Evolutionary conservation across 2,329 filamentous ascomycete genomes (phyloP).

Genomic region (Phialocephala sp.): DNA sequence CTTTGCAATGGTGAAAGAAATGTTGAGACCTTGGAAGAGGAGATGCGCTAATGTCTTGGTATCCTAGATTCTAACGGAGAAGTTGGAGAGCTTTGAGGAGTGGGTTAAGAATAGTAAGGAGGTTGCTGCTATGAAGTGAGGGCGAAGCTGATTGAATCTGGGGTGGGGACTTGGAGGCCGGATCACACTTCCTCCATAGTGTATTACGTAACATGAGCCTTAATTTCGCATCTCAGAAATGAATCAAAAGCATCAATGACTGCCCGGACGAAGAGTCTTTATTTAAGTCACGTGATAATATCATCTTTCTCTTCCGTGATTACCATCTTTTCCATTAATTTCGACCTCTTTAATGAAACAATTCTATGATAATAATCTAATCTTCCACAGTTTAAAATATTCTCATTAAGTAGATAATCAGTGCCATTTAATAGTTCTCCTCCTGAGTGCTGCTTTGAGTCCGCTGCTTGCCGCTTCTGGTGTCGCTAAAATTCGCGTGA

Average conservation of each 20-base stretch:
- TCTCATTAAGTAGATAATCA: no score
- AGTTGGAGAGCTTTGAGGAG: constrained; percentile 19
- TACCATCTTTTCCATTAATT: no score
- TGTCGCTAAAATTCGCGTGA: constrained; percentile 14
- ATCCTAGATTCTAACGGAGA: constrained; percentile 14
- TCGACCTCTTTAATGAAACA: no score
- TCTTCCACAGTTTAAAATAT: no score
- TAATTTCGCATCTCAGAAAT: not conserved
- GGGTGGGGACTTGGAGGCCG: not conserved
- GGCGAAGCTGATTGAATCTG: not conserved
- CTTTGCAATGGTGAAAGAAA: not conserved
- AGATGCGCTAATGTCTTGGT: not conserved
- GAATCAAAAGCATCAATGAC: no score
- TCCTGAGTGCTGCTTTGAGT: not conserved
- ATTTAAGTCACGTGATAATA: no score
- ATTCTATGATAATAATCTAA: no score
- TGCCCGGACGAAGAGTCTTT: no score
- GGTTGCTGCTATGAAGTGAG: constrained; percentile 23
- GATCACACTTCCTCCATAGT: no score
- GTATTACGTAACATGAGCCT: not conserved
- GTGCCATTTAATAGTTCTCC: not conserved
- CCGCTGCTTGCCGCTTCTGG: not conserved
- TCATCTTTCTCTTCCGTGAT: no score
- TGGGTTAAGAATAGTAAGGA: constrained; percentile 18
- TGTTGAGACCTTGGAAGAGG: not conserved